A percentile compares a stretch with the other conserved stretches of the same genome.
These are phyloP conservation scores for Candida ipomoeae DNA, from an alignment of 805 yeast species.

Conservation along the genomic window DNA sequence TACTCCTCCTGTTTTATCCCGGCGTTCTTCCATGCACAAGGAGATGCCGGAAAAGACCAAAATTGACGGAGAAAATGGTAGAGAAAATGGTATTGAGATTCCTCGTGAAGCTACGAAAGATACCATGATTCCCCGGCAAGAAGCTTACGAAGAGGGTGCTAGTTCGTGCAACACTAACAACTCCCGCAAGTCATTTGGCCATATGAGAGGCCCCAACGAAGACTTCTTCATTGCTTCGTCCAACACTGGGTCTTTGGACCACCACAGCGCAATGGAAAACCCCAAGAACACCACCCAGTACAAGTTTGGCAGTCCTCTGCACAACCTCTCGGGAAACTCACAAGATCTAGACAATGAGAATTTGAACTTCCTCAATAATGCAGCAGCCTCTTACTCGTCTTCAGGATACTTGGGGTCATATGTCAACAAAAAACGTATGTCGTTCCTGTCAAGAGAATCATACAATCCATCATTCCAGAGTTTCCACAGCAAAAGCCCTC, in stretches of 20 bases:
- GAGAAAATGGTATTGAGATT: neutral
- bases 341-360: constrained; percentile 37
- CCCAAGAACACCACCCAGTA: neutral
- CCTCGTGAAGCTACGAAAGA: neutral
- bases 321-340: neutral
- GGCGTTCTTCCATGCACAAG: neutral
- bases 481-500: constrained; percentile 3
- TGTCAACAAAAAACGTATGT: neutral
- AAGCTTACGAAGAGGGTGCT: neutral
- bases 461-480: constrained; percentile 7
- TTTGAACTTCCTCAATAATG: constrained; percentile 19
- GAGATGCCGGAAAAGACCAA: neutral
- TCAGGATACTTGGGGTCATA: constrained; percentile 7
- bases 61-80: no score
- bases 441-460: constrained; percentile 11
- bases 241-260: neutral
- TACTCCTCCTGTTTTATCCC: neutral
- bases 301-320: neutral
- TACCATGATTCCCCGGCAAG: neutral
- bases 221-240: neutral
- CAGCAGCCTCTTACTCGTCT: constrained; percentile 14
- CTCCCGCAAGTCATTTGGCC: neutral
- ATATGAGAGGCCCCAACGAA: constrained; percentile 5
- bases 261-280: neutral
- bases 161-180: constrained; percentile 1